Evolutionary conservation across 2,329 filamentous ascomycete genomes (phyloP).

Genomic region (Fusarium marasasianum): DNA sequence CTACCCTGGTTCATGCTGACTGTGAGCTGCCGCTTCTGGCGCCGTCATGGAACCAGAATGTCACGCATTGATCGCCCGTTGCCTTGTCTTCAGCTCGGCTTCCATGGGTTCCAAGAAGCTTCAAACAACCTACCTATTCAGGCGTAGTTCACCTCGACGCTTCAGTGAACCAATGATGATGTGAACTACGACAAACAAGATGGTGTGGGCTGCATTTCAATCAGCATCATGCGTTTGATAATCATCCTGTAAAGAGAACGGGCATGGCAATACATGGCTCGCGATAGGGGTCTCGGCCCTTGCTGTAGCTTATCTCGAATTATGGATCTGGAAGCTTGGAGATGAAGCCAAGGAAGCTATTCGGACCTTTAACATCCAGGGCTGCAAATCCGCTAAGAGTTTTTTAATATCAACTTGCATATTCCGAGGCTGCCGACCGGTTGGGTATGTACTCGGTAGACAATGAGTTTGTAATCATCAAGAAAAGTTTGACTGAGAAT

Average conservation of each 20-base stretch:
- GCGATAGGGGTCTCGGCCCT: not conserved
- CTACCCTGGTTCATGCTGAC: constrained; percentile 1
- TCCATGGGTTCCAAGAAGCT: constrained; percentile 12
- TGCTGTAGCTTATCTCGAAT: constrained; percentile 8
- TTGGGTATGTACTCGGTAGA: not conserved
- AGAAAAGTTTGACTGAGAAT: not conserved
- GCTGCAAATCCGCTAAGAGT: not conserved
- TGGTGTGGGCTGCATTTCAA: constrained; percentile 12
- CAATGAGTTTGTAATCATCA: not conserved
- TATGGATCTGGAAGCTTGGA: not conserved
- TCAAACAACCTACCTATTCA: constrained; percentile 23
- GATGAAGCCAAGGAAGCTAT: constrained; percentile 1
- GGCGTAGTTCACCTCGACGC: not conserved
- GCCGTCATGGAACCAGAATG: constrained; percentile 1
- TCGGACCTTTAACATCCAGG: constrained; percentile 21
- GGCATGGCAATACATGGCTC: not conserved
- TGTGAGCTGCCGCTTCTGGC: constrained; percentile 16
- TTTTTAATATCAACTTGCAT: not conserved
- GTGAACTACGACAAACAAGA: not conserved
- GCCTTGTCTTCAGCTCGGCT: constrained; percentile 25
- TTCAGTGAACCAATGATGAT: not conserved
- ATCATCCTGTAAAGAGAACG: not conserved
- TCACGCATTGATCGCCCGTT: constrained; percentile 21
- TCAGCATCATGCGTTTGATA: not conserved
- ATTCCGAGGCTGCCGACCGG: not conserved